A percentile compares a stretch with the other conserved stretches of the same genome.
Conservation (phyloP, 1,284 basidiomycete species). For the Leccinum olivaceoglutinosum region DNA sequence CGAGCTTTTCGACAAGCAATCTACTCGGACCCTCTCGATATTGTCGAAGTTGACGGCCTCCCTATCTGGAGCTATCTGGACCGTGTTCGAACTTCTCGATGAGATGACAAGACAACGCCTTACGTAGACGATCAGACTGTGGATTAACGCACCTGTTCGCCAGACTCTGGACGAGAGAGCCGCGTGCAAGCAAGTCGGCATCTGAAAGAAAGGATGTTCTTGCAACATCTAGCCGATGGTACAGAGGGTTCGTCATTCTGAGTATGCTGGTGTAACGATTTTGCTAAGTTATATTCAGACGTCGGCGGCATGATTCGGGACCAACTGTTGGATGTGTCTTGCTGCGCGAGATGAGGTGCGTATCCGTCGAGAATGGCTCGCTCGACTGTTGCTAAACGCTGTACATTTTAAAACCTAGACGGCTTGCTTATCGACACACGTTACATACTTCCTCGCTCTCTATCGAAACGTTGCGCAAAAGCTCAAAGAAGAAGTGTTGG, state of each 20-base stretch:
- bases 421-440: slow-evolving; percentile 55
- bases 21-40: too few species aligned
- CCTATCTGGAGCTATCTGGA: slow-evolving; percentile 56
- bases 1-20: too few species aligned
- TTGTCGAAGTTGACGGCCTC: too few species aligned
- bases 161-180: slow-evolving; percentile 45
- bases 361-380: slow-evolving; percentile 5
- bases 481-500: slow-evolving; percentile 58
- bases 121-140: slow-evolving; percentile 50
- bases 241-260: slow-evolving; percentile 44
- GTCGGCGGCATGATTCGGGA: slow-evolving; percentile 51
- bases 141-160: slow-evolving; percentile 58
- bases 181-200: slow-evolving; percentile 34
- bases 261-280: slow-evolving; percentile 3
- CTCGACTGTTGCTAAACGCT: not conserved
- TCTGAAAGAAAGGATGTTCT: too few species aligned
- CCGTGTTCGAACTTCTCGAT: slow-evolving; percentile 52
- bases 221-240: slow-evolving; percentile 43
- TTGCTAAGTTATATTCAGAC: slow-evolving; percentile 33
- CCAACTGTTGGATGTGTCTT: slow-evolving; percentile 47
- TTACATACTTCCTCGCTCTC: slow-evolving; percentile 61
- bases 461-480: slow-evolving; percentile 48
- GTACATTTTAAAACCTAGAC: slow-evolving; percentile 49
- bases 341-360: slow-evolving; percentile 70
- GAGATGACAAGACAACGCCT: slow-evolving; percentile 46